Evolutionary conservation across 495 filamentous ascomycete genomes (phyloP), one percentile per base, ranked within the genome.

Genomic region (Penicillium parvum): DNA sequence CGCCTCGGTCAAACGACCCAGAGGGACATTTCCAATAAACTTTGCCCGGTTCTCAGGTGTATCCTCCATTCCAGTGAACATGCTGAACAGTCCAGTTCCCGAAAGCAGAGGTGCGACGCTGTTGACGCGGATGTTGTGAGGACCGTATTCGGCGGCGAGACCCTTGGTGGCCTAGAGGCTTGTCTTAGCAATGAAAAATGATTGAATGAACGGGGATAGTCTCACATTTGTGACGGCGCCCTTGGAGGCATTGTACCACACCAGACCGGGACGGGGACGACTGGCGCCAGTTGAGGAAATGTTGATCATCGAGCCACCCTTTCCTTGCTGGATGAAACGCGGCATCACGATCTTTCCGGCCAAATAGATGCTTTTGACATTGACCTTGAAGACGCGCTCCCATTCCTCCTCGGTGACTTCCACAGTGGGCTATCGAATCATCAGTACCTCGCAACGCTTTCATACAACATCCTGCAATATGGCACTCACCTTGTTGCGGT

Each of bases 201-300:
- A 10, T 4, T n/a, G n/a, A 26, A 12, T 3, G 2, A 8, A 50
- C n/a, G n/a, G n/a, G n/a, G n/a, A n/a, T n/a, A n/a, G n/a, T n/a
- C 66, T 14, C 55, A 79, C 82, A 55, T 82, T 84, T 25, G 73
- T 72, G 4, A 84, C 77, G 17, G 82, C 81, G 2, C 75, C 80
- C 57, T 86, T 86, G 23, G 75, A 78, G 3, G 79, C 76, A 53
- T 84, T 86, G 52, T 86, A 86, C 80, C 80, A 84, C 8, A 83
- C 80, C 41, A 86, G 63, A 3, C 79, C 78, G 4, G 81, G 79
- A n/a, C 82, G 69, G 3, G 82, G 82, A 39, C 82, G 68, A 16
- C 70, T 74, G 7, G 78, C 77, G 4, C 80, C 82, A 20, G 82
- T 82, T 5, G 75, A 80, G 1, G 81, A 78, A 26, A 85, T 78